Evolutionary conservation across 2,329 filamentous ascomycete genomes (phyloP).

Genomic region (Cyphellophora attinorum): DNA sequence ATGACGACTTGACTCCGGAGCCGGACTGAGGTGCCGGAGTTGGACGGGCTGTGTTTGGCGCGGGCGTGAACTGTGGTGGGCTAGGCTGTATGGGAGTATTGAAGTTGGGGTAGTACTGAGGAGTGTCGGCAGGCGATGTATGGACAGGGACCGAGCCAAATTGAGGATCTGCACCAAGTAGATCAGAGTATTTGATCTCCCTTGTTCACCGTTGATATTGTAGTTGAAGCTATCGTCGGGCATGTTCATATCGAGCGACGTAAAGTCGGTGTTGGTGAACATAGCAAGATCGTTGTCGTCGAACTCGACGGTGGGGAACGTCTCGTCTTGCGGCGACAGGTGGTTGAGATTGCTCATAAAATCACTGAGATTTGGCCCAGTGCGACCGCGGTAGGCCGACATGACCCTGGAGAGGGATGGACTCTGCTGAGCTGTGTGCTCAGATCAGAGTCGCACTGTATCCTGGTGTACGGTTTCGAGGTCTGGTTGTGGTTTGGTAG

Average conservation of each 20-base stretch:
- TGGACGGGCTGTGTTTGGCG: constrained; percentile 1
- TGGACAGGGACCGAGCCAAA: constrained; percentile 10
- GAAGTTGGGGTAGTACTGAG: constrained; percentile 15
- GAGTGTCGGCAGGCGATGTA: constrained; percentile 10
- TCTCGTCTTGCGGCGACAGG: constrained; percentile 55
- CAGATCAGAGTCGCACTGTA: background rate
- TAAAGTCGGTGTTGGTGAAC: constrained; percentile 76
- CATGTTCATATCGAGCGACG: constrained; percentile 55
- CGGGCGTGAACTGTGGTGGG: too few relatives aligned
- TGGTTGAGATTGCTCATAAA: constrained; percentile 81
- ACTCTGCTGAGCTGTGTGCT: constrained; percentile 1
- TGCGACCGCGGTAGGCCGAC: constrained; percentile 66
- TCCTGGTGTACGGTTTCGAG: too few relatives aligned
- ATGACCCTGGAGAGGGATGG: constrained; percentile 33
- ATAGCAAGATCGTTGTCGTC: constrained; percentile 63
- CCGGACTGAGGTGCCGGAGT: background rate
- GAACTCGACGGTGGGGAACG: constrained; percentile 46
- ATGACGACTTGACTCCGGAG: too few relatives aligned
- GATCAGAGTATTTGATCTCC: too few relatives aligned
- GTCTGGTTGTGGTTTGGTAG: too few relatives aligned
- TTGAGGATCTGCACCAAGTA: constrained; percentile 4
- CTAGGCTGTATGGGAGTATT: constrained; percentile 19
- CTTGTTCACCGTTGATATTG: constrained; percentile 13
- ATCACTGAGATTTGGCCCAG: constrained; percentile 76
- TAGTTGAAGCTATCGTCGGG: constrained; percentile 18